A percentile compares a stretch with the other conserved stretches of the same genome.
Evolutionary conservation across 768 basidiomycete species (phyloP).

Genomic region (Amanita exitialis): DNA sequence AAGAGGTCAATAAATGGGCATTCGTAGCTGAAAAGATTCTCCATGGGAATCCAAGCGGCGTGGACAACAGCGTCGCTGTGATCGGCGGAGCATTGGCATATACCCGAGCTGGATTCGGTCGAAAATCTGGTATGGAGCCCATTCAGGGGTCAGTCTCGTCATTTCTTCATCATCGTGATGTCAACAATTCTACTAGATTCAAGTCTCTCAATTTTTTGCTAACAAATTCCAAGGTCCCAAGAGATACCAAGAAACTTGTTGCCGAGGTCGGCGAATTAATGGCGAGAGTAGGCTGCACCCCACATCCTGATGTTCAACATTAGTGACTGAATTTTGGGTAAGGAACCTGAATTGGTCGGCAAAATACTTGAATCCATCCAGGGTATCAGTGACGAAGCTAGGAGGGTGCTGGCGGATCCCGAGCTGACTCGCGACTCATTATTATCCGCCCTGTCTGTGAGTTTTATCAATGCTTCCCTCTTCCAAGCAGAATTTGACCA

Average conservation of each 20-base stretch:
- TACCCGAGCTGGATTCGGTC: conserved; percentile 69
- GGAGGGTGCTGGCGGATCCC: conserved; percentile 61
- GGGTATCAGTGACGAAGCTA: conserved; percentile 75
- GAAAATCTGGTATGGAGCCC: conserved; percentile 72
- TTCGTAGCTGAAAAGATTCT: conserved; percentile 93
- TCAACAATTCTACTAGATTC: conserved; percentile 44
- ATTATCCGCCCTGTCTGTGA: conserved; percentile 58
- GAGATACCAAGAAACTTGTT: conserved; percentile 92
- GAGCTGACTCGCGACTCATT: conserved; percentile 58
- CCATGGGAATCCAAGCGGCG: conserved; percentile 95
- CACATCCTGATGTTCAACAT: conserved; percentile 7
- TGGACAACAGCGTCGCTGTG: conserved; percentile 92
- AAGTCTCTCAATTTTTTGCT: conserved; percentile 84
- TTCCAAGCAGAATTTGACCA: conserved; percentile 11
- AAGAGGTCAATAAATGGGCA: conserved; percentile 86
- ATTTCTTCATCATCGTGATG: conserved; percentile 4
- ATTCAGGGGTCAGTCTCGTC: conserved; percentile 64
- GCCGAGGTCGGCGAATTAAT: conserved; percentile 78
- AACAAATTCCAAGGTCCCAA: conserved; percentile 86
- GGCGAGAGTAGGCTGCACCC: conserved; percentile 32
- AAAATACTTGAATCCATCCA: conserved; percentile 76
- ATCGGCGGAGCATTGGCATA: conserved; percentile 91
- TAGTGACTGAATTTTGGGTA: conserved; percentile 9
- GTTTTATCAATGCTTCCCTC: conserved; percentile 19
- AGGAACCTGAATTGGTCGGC: conserved; percentile 84